Conservation (phyloP, 169 alveolate genomes). For the Hepatocystis sp. region DNA sequence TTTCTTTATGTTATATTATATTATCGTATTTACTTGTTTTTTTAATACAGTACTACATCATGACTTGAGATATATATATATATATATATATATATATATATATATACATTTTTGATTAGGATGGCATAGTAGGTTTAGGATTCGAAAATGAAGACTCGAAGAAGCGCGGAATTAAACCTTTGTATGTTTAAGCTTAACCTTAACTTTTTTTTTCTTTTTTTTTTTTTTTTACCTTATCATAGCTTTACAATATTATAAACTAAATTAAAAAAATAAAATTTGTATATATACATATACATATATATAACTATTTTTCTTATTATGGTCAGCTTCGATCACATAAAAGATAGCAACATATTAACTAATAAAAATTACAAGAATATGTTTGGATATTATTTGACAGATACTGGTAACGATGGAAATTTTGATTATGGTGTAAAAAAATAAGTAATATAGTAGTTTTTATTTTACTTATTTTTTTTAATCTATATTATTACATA, state of each 20-base stretch:
- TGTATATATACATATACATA: too few relatives aligned
- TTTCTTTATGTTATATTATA: too few relatives aligned
- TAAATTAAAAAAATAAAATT: too few relatives aligned
- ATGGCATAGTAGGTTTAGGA: constrained; percentile 86
- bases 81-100: too few relatives aligned
- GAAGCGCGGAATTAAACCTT: constrained; percentile 81
- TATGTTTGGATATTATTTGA: constrained; percentile 53
- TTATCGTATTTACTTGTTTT: too few relatives aligned
- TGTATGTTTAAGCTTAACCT: constrained; percentile 37
- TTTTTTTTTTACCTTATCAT: too few relatives aligned
- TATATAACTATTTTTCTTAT: neutral
- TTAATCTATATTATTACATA: neutral
- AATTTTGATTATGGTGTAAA: too few relatives aligned
- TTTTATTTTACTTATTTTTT: too few relatives aligned
- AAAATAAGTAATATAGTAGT: too few relatives aligned
- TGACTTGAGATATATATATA: neutral
- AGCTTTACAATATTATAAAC: too few relatives aligned
- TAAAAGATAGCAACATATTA: constrained; percentile 33
- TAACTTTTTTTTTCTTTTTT: neutral
- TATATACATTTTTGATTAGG: constrained; percentile 43
- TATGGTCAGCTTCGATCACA: constrained; percentile 31
- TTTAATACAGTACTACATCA: too few relatives aligned
- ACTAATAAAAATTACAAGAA: constrained; percentile 30
- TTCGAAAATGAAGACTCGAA: constrained; percentile 81
- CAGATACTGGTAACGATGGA: constrained; percentile 56